A percentile compares a stretch with the other conserved stretches of the same genome.
These are phyloP conservation scores for Elsinoe necatrix DNA, from an alignment of 2,329 filamentous ascomycete genomes.

Conservation along the genomic window DNA sequence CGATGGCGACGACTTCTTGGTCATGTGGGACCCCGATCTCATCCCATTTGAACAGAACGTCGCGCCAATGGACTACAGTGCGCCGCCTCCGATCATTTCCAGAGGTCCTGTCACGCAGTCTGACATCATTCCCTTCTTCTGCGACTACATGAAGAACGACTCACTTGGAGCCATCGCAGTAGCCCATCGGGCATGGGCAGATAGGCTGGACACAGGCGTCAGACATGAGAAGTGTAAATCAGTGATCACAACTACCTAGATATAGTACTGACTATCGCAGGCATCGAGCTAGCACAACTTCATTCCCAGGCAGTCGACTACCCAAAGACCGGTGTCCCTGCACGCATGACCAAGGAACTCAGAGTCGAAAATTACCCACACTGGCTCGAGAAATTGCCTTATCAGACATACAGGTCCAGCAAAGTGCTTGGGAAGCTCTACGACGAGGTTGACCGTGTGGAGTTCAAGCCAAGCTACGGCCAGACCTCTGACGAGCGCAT, in stretches of 20 bases:
- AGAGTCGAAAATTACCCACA: slow-evolving; percentile 65
- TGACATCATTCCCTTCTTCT: slow-evolving; percentile 78
- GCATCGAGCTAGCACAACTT: slow-evolving; percentile 60
- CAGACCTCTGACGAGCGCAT: slow-evolving; percentile 69
- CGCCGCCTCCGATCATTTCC: slow-evolving; percentile 48
- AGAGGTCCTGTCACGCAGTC: slow-evolving; percentile 57
- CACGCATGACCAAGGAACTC: slow-evolving; percentile 55
- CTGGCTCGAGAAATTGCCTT: slow-evolving; percentile 65
- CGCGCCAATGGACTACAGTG: slow-evolving; percentile 67
- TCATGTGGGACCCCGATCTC: slow-evolving; percentile 78
- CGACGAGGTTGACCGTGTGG: slow-evolving; percentile 59
- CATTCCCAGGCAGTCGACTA: slow-evolving; percentile 94
- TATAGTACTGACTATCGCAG: neutral
- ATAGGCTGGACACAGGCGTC: slow-evolving; percentile 53
- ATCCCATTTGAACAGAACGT: slow-evolving; percentile 62
- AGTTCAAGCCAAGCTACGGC: slow-evolving; percentile 66
- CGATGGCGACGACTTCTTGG: slow-evolving; percentile 90
- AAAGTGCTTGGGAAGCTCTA: slow-evolving; percentile 76
- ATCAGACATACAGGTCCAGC: slow-evolving; percentile 54
- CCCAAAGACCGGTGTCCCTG: slow-evolving; percentile 76
- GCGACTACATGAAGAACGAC: slow-evolving; percentile 88
- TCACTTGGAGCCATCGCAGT: slow-evolving; percentile 69
- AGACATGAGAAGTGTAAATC: slow-evolving; percentile 53
- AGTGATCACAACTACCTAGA: neutral
- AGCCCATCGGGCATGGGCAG: slow-evolving; percentile 71